A percentile compares a stretch with the other conserved stretches of the same genome.
phyloP scores from a whole-genome alignment of 2,329 filamentous ascomycete genomes.

The Cercospora nicotianae region DNA sequence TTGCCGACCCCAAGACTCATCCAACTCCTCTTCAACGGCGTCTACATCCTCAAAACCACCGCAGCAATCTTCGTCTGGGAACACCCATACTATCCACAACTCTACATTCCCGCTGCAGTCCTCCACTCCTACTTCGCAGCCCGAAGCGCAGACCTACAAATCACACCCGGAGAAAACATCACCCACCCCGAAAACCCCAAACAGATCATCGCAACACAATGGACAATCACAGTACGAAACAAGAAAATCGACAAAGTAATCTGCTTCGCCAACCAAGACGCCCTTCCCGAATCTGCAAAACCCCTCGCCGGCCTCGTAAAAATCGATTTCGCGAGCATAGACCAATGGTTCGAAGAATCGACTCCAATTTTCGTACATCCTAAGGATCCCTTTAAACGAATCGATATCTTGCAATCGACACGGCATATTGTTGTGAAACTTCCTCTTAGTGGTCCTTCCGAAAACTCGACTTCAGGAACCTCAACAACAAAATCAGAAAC shows the following conservation, averaged over 20 bases:
- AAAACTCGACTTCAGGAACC: background rate
- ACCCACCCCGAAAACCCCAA: slow-evolving; percentile 12
- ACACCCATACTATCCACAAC: slow-evolving; percentile 50
- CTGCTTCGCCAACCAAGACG: slow-evolving; percentile 19
- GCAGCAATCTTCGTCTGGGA: slow-evolving; percentile 42
- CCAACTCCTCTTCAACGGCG: slow-evolving; percentile 37
- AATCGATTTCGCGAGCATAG: slow-evolving; percentile 34
- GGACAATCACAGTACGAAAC: slow-evolving; percentile 27
- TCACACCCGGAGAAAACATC: slow-evolving; percentile 28
- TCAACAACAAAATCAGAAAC: background rate
- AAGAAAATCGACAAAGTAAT: slow-evolving; percentile 26
- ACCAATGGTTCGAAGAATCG: slow-evolving; percentile 61
- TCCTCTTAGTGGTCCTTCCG: slow-evolving; percentile 41
- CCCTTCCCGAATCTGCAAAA: slow-evolving; percentile 21
- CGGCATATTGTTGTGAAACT: slow-evolving; percentile 55
- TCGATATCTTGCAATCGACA: slow-evolving; percentile 60
- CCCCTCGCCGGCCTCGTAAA: slow-evolving; percentile 29
- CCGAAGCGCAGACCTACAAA: slow-evolving; percentile 14
- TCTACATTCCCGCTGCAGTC: slow-evolving; percentile 35
- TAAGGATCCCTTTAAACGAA: slow-evolving; percentile 66
- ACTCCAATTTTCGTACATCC: slow-evolving; percentile 61
- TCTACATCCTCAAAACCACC: slow-evolving; percentile 40
- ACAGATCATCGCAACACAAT: slow-evolving; percentile 28
- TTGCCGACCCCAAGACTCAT: slow-evolving; percentile 37
- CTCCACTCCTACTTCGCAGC: slow-evolving; percentile 18